These are phyloP conservation scores for Cerioporus squamosus DNA, from an alignment of 1,284 basidiomycete genomes.

Conservation along the genomic window DNA sequence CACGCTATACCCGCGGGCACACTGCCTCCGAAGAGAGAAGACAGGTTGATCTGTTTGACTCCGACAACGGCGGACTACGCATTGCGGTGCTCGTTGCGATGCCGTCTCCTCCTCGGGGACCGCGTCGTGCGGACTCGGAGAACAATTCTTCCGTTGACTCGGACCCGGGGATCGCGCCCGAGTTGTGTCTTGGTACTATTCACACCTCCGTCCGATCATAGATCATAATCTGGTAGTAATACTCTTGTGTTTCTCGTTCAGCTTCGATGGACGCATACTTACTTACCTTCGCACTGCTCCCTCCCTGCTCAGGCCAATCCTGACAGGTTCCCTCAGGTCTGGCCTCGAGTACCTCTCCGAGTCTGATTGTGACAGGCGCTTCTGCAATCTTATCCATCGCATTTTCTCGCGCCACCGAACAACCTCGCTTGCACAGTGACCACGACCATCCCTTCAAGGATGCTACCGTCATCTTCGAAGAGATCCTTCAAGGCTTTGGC, in stretches of 20 bases:
- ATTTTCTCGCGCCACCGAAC: too few relatives aligned
- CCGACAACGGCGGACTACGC: background rate
- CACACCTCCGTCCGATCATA: background rate
- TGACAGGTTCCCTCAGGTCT: too few relatives aligned
- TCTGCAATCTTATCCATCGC: too few relatives aligned
- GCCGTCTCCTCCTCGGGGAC: background rate
- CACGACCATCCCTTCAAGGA: too few relatives aligned
- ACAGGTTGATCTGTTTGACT: background rate
- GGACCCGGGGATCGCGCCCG: background rate
- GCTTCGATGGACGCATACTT: too few relatives aligned
- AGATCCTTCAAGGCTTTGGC: too few relatives aligned
- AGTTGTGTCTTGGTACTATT: conserved; percentile 7
- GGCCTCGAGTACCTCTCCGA: too few relatives aligned
- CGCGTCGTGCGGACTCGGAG: background rate
- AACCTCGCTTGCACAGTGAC: too few relatives aligned
- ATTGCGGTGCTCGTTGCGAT: conserved; percentile 12
- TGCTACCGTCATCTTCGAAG: too few relatives aligned
- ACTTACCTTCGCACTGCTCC: too few relatives aligned
- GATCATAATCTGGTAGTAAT: background rate
- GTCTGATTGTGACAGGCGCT: too few relatives aligned
- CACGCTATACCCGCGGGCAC: background rate
- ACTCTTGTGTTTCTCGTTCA: background rate
- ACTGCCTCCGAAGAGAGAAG: background rate
- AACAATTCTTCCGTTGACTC: background rate
- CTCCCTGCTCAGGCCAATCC: too few relatives aligned